These are phyloP conservation scores for Coniophora puteana DNA, from an alignment of 1,284 basidiomycete species.

Conservation along the genomic window DNA sequence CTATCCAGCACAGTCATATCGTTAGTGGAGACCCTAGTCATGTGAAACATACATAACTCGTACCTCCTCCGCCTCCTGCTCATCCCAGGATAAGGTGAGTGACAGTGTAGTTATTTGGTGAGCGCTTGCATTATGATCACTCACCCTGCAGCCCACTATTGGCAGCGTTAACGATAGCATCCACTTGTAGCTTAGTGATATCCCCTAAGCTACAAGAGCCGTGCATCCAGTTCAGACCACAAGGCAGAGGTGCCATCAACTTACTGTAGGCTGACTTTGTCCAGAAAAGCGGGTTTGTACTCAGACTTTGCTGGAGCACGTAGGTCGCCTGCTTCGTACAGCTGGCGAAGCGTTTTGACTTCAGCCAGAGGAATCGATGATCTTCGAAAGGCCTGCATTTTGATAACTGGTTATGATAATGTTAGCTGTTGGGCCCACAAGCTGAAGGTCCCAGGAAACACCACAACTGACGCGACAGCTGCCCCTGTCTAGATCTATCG, in stretches of 20 bases:
- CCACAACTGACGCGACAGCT: too few relatives aligned
- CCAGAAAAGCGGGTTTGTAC: constrained; percentile 36
- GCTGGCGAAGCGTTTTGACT: too few relatives aligned
- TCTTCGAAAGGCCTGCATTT: too few relatives aligned
- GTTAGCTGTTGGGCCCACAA: too few relatives aligned
- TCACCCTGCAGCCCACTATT: constrained; percentile 73
- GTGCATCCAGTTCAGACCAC: too few relatives aligned
- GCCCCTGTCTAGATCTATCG: too few relatives aligned
- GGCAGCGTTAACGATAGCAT: constrained; percentile 88
- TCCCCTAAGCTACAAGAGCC: constrained; percentile 73
- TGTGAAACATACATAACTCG: background rate
- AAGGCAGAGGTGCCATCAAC: constrained; percentile 22
- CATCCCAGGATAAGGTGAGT: constrained; percentile 4
- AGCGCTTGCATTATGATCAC: constrained; percentile 16
- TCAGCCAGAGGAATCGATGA: too few relatives aligned
- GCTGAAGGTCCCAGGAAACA: too few relatives aligned
- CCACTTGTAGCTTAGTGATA: constrained; percentile 69
- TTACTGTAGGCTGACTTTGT: constrained; percentile 60
- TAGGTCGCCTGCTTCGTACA: too few relatives aligned
- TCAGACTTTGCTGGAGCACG: too few relatives aligned
- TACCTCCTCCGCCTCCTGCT: constrained; percentile 71
- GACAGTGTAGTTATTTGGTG: constrained; percentile 5
- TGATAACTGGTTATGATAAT: too few relatives aligned
- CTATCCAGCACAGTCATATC: constrained; percentile 31
- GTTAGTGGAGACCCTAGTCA: background rate